These are phyloP conservation scores for Trifolium fragiferum DNA, from an alignment of 306 rosid species.

Conservation along the genomic window DNA sequence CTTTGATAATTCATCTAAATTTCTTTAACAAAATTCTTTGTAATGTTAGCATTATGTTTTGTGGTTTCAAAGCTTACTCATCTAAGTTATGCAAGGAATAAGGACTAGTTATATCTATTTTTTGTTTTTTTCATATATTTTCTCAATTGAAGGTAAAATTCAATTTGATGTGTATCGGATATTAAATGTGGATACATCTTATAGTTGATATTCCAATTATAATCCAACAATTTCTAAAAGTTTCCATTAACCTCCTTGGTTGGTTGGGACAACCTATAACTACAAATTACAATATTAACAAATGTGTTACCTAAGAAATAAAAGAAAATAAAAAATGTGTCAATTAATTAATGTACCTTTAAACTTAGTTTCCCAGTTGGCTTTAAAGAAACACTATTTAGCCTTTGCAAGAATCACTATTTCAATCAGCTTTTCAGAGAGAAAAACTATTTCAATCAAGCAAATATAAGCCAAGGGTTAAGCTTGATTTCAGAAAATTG, in stretches of 20 bases:
- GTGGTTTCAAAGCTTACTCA: background rate
- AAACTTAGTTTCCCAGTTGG: background rate
- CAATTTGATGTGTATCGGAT: too few relatives aligned
- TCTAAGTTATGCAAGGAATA: background rate
- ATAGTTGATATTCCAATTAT: too few relatives aligned
- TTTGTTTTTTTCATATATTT: too few relatives aligned
- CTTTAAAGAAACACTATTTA: constrained; percentile 16
- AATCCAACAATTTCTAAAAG: too few relatives aligned
- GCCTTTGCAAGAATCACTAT: background rate
- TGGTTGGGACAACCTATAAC: background rate
- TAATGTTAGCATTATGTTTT: too few relatives aligned
- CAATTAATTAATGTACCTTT: background rate
- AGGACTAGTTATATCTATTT: too few relatives aligned
- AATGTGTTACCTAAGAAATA: background rate
- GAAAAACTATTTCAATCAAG: constrained; percentile 22
- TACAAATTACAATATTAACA: background rate
- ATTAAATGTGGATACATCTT: too few relatives aligned
- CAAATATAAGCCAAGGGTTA: constrained; percentile 30
- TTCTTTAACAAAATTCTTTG: too few relatives aligned
- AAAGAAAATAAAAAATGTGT: background rate
- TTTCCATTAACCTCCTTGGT: too few relatives aligned
- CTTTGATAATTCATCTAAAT: too few relatives aligned
- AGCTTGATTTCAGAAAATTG: constrained; percentile 38
- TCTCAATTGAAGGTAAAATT: too few relatives aligned
- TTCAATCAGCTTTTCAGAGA: background rate